phyloP scores from a whole-genome alignment of 164 flowering plant genomes.

The Protea cynaroides region DNA sequence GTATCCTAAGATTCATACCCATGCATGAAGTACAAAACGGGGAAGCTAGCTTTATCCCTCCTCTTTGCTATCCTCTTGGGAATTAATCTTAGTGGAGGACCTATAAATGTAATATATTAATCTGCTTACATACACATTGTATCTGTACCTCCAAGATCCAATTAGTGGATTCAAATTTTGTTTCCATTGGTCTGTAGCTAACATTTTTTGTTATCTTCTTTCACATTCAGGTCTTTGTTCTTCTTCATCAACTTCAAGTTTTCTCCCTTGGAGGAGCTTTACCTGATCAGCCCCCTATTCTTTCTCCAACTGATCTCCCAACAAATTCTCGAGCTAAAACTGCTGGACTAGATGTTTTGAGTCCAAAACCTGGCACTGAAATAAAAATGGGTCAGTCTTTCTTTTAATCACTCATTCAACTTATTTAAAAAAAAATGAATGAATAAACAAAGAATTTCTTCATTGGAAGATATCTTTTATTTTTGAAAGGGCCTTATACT shows the following conservation, averaged over 20 bases:
- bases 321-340: slow-evolving; percentile 52
- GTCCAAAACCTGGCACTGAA: slow-evolving; percentile 74
- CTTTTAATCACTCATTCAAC: not conserved
- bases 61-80: not conserved
- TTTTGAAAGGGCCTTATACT: not conserved
- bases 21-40: not conserved
- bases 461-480: not conserved
- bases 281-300: slow-evolving; percentile 74
- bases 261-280: slow-evolving; percentile 62
- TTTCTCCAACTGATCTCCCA: slow-evolving; percentile 33
- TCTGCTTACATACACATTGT: too few species aligned
- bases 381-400: slow-evolving; percentile 60
- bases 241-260: slow-evolving; percentile 75
- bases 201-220: slow-evolving; percentile 2
- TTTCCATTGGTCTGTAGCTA: too few species aligned
- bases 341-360: slow-evolving; percentile 56
- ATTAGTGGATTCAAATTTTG: too few species aligned
- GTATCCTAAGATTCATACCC: not conserved
- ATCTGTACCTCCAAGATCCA: too few species aligned
- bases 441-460: not conserved
- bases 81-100: too few species aligned
- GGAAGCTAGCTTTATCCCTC: not conserved
- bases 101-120: too few species aligned
- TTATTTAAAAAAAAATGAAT: not conserved
- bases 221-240: slow-evolving; percentile 63